Base-by-base conservation (phyloP, 163 green algal genomes). In the Chlorella variabilis region DNA sequence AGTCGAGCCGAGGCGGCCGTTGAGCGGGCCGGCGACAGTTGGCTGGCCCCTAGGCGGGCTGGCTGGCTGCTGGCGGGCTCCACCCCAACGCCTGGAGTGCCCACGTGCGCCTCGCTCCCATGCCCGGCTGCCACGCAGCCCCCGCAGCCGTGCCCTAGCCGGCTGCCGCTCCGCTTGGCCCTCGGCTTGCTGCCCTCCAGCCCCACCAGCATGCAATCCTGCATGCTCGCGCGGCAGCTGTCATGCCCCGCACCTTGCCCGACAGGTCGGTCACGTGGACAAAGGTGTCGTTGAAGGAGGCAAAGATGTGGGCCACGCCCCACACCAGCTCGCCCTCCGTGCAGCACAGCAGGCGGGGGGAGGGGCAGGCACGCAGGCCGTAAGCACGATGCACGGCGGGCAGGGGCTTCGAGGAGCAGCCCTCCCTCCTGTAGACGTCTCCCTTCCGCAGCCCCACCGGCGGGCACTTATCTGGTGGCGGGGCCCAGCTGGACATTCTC, bases 201-300 rank as follows among this genome's bases (percentile, higher is more conserved):
- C n/a, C n/a, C n/a, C n/a, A n/a, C n/a, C n/a, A n/a, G n/a, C n/a
- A n/a, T n/a, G n/a, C n/a, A n/a, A n/a, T n/a, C n/a, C n/a, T n/a
- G n/a, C n/a, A n/a, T n/a, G n/a, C n/a, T n/a, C n/a, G n/a, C n/a
- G n/a, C n/a, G n/a, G n/a, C n/a, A n/a, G n/a, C n/a, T n/a, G n/a
- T n/a, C n/a, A n/a, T n/a, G n/a, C n/a, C 11, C 0, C 73, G 27
- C 56, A 80, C 73, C 91, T 97, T 97, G 78, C 97, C 97, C 15
- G 97, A 99, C 78, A 99, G 88, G 91, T 99, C 97, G 36, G 97
- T 99, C 68, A 99, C 96, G 87, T 99, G 96, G 77, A 99, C 97
- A 84, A 99, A 99, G n/a, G 97, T 99, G 91, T 99, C 97, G 86
- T 99, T 99, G 93, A 99, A 99, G 77, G 93, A 98, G 31, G 97